Base-by-base conservation (phyloP, 345 rosid species). In the Linum usitatissimum region DNA sequence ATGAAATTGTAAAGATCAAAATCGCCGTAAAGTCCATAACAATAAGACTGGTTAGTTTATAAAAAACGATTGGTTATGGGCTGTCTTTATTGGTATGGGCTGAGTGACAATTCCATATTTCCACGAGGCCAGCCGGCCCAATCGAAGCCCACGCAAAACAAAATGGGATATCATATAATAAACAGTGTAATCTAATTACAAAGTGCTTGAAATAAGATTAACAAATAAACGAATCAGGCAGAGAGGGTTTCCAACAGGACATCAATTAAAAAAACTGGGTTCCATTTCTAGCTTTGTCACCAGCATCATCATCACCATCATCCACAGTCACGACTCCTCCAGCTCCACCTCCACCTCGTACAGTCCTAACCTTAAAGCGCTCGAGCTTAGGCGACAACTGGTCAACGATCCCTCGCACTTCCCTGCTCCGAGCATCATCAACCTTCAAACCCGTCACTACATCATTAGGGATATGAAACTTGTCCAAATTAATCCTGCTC, bases 321-420 rank as follows among this genome's bases (percentile, higher is more conserved):
- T 63, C 63, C 12, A 53, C 57, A 9, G 18, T 55, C 23, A 45
- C 59, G 6, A 63, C 68, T 15, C 49, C 67, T 34, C 51, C 28
- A 23, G 1, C 28, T 23, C 51, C 28, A 23, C 28, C 28, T 23
- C 73, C 5, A 48, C 8, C 4, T 61, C 30, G 38, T 8, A 77
- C 60, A 0, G 76, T 77, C 19, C 73, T 62, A 9, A 77, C 66
- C 68, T 71, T 74, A 68, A 77, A 77, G 40, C 81, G 64, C 48
- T 77, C 74, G 51, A 68, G 70, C 62, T 31, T 71, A 34, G 38
- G 48, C 23, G 68, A 53, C 21, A 65, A 42, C 65, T 68, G 66
- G 20, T 42, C 60, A n/a, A 68, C 19, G 8, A 36, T 8, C 45
- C 69, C 62, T 3, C 31, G 31, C 55, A 31, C 0, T 7, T 45